These are phyloP conservation scores for Harringtonia aguacate DNA, from an alignment of 2,329 filamentous ascomycete genomes.

Conservation along the genomic window DNA sequence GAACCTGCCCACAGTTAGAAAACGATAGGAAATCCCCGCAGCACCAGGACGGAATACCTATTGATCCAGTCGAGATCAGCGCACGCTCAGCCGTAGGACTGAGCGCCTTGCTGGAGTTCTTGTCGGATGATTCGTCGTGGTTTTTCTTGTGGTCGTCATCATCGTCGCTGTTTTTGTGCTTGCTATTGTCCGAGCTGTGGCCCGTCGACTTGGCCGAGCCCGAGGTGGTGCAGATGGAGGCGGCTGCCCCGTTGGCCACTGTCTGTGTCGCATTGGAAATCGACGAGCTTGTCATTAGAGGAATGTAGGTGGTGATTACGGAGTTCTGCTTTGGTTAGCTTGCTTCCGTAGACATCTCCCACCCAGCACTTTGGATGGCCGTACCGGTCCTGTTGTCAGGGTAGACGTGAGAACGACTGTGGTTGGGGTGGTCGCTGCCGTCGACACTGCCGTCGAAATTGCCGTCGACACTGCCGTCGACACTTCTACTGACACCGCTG, in stretches of 20 bases:
- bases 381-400: conserved; percentile 4
- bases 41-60: conserved; percentile 14
- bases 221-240: background rate
- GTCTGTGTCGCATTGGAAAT: background rate
- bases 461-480: background rate
- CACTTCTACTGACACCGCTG: background rate
- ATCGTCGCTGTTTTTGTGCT: background rate
- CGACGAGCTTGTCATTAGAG: conserved; percentile 7
- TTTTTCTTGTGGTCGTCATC: background rate
- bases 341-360: background rate
- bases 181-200: conserved; percentile 1
- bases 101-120: conserved; percentile 2
- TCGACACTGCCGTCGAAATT: background rate
- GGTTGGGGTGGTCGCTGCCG: conserved; percentile 2
- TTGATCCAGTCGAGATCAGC: conserved; percentile 23
- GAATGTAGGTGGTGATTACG: conserved; percentile 8
- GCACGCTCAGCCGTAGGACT: conserved; percentile 18
- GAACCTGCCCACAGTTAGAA: conserved; percentile 26
- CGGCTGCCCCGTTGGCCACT: background rate
- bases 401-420: conserved; percentile 10
- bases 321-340: background rate
- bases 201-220: background rate
- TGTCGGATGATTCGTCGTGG: background rate
- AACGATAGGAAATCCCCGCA: too few relatives aligned
- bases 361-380: background rate